Evolutionary conservation across 371 early-diverging fungal species (phyloP), one percentile per base, ranked within the genome.

Genomic region (Catenaria anguillulae): DNA sequence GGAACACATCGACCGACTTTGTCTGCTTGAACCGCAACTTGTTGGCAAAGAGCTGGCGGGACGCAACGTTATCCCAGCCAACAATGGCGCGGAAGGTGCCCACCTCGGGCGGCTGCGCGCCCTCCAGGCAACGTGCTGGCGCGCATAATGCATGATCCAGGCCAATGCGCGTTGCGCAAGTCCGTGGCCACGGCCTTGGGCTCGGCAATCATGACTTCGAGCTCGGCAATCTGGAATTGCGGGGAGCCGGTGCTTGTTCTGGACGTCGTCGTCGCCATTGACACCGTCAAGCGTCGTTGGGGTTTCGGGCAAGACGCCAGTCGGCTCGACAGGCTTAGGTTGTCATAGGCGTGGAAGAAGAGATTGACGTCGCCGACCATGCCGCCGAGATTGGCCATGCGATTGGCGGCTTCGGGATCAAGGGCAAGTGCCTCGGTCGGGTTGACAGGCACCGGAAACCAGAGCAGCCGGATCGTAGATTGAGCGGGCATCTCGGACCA

Each of bases 351-450:
- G 68, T 88, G 92, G 54, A 90, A 80, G 66, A 87, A 95, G 42
- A 93, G 82, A 68, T 95, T 95, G 33, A 92, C 90, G 71, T 95
- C 94, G 0, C 95, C 95, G 45, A 90, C 80, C 92, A 95, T 92
- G 10, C 70, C 72, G 60, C 45, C 63, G 2, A 37, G 37, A 8
- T 10, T 5, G 13, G 24, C 40, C 26, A 36, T n/a, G 31, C 10
- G 24, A 17, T 8, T 19, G 1, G 29, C 52, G 29, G 31, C 29
- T 5, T 19, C 12, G 54, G 63, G 29, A n/a, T n/a, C n/a, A n/a
- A n/a, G n/a, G 48, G 48, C 24, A 17, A 50, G 31, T 34, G 55
- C 42, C 33, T 33, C 19, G n/a, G n/a, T n/a, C 31, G 29, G 46
- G 42, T 34, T 33, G 40, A 37, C 21, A n/a, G n/a, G n/a, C n/a